phyloP scores from a whole-genome alignment of 352 stramenopile species.

The Pythium aphanidermatum region DNA sequence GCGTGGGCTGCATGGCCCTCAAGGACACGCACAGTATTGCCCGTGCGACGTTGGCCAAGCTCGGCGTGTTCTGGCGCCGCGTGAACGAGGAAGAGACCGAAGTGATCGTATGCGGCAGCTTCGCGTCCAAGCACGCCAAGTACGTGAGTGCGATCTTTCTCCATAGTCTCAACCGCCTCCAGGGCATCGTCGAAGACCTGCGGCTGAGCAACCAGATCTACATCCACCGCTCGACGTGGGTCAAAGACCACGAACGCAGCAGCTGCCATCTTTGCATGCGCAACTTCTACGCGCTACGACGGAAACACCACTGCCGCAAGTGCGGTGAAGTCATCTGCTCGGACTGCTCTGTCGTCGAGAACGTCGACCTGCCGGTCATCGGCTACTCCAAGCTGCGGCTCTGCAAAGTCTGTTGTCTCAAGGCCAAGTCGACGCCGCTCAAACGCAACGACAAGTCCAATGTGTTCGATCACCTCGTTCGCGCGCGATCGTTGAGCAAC shows the following conservation, averaged over 20 bases:
- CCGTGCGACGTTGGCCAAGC: constrained; percentile 51
- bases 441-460: constrained; percentile 49
- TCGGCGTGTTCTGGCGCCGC: constrained; percentile 70
- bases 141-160: constrained; percentile 49
- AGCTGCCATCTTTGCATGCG: constrained; percentile 71
- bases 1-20: constrained; percentile 71
- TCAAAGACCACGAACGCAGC: constrained; percentile 66
- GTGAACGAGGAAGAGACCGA: constrained; percentile 66
- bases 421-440: constrained; percentile 64
- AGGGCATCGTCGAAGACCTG: constrained; percentile 68
- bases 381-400: constrained; percentile 72
- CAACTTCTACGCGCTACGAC: constrained; percentile 66
- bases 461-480: constrained; percentile 60
- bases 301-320: constrained; percentile 80
- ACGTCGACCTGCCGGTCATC: constrained; percentile 65
- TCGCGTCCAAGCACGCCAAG: constrained; percentile 63
- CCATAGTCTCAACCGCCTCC: constrained; percentile 39
- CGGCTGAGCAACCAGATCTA: constrained; percentile 70
- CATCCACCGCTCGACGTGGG: constrained; percentile 66
- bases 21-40: constrained; percentile 61
- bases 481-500: constrained; percentile 48
- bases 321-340: constrained; percentile 79
- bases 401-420: constrained; percentile 76
- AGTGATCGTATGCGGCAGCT: constrained; percentile 73
- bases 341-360: constrained; percentile 69